A percentile compares a stretch with the other conserved stretches of the same genome.
Conservation (phyloP, 164 flowering plant genomes). For the Tinospora cordifolia region DNA sequence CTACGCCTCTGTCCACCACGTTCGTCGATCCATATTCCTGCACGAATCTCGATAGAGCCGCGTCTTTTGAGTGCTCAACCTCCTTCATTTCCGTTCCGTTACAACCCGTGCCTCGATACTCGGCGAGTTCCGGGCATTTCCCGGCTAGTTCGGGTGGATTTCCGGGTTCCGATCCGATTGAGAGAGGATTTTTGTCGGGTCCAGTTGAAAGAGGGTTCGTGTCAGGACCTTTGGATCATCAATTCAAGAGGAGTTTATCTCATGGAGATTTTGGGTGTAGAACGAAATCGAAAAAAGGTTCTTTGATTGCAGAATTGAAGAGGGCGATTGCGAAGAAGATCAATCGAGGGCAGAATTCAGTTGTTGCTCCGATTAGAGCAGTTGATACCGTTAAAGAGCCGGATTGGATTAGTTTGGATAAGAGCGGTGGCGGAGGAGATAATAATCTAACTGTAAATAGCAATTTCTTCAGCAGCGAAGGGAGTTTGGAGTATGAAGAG, state of each 20-base stretch:
- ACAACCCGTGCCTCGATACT: slow-evolving; percentile 57
- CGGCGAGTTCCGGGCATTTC: slow-evolving; percentile 28
- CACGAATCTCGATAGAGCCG: slow-evolving; percentile 37
- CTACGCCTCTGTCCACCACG: slow-evolving; percentile 56
- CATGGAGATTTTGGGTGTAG: slow-evolving; percentile 20
- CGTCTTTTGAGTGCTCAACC: slow-evolving; percentile 73
- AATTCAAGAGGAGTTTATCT: slow-evolving; percentile 41
- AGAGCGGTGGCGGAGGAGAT: slow-evolving; percentile 8
- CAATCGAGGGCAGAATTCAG: slow-evolving; percentile 23
- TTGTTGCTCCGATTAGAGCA: slow-evolving; percentile 25
- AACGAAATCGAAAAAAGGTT: slow-evolving; percentile 24
- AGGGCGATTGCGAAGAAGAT: slow-evolving; percentile 34
- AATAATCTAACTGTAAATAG: slow-evolving; percentile 17
- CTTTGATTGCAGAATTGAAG: slow-evolving; percentile 30
- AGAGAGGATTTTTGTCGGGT: slow-evolving; percentile 68
- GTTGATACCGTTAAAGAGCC: slow-evolving; percentile 24
- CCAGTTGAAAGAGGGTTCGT: slow-evolving; percentile 63
- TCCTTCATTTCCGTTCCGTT: slow-evolving; percentile 79
- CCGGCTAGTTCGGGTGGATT: slow-evolving; percentile 7
- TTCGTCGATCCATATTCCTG: slow-evolving; percentile 27
- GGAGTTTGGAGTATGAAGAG: slow-evolving; percentile 31
- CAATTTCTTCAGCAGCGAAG: slow-evolving; percentile 20
- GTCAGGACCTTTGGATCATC: slow-evolving; percentile 52
- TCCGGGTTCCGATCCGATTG: slow-evolving; percentile 43
- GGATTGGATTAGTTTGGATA: slow-evolving; percentile 26